phyloP scores from a whole-genome alignment of 441 rosid genomes.

The Pelargonium myrrhifolium region DNA sequence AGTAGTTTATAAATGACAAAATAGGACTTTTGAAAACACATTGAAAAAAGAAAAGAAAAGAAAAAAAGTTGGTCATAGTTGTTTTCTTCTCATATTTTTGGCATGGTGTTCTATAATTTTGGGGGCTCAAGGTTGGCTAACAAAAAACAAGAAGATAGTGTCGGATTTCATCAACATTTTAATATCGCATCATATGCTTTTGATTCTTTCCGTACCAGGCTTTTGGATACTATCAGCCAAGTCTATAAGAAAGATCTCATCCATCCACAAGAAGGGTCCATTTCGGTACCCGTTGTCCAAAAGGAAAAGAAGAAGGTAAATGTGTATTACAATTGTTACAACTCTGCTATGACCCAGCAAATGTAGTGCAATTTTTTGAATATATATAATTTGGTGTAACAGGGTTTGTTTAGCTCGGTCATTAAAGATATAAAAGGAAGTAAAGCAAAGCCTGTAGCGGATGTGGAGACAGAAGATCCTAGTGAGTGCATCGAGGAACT shows the following conservation, averaged over 20 bases:
- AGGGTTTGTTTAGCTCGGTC: slow-evolving; percentile 84
- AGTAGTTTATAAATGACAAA: too few relatives aligned
- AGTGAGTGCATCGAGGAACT: slow-evolving; percentile 62
- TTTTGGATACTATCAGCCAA: slow-evolving; percentile 42
- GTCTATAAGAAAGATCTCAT: slow-evolving; percentile 48
- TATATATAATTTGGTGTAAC: slow-evolving; percentile 16
- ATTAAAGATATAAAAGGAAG: slow-evolving; percentile 48
- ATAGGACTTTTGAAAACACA: too few relatives aligned
- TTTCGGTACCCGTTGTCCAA: slow-evolving; percentile 28
- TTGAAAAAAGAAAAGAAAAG: too few relatives aligned
- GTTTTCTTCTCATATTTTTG: too few relatives aligned
- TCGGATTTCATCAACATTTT: neutral
- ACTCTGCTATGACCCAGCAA: neutral
- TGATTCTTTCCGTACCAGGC: slow-evolving; percentile 32
- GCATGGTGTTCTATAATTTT: too few relatives aligned
- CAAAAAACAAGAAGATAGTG: neutral
- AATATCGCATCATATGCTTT: neutral
- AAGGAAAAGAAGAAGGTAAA: slow-evolving; percentile 85
- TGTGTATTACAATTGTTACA: slow-evolving; percentile 6
- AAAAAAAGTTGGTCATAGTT: too few relatives aligned
- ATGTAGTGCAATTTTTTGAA: neutral
- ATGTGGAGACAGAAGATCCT: slow-evolving; percentile 54
- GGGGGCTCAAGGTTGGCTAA: neutral
- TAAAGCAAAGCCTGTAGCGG: slow-evolving; percentile 46
- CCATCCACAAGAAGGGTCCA: slow-evolving; percentile 33